Conservation (phyloP, 2,329 filamentous ascomycete genomes). For the Periconia sp. region DNA sequence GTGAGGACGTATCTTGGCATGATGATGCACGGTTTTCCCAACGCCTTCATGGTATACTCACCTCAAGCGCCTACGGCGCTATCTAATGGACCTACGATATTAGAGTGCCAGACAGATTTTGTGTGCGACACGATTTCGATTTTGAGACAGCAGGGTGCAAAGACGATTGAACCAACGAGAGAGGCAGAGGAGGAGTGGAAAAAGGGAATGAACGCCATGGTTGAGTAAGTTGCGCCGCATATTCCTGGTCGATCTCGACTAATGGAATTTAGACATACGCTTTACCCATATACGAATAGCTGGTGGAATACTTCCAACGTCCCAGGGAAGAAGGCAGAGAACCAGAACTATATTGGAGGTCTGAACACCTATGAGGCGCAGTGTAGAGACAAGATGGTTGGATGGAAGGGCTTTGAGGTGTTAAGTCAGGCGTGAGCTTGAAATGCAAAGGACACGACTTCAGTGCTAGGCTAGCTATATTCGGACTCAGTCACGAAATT, state of each 20-base stretch:
- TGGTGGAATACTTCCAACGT: constrained; percentile 53
- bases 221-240: constrained; percentile 7
- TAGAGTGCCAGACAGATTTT: constrained; percentile 50
- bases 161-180: constrained; percentile 43
- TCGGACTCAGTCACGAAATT: too few relatives aligned
- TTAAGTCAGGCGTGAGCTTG: constrained; percentile 1
- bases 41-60: constrained; percentile 49
- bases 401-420: constrained; percentile 34
- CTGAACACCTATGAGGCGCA: constrained; percentile 27
- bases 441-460: too few relatives aligned
- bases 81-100: constrained; percentile 51
- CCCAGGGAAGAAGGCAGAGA: constrained; percentile 50
- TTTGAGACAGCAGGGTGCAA: constrained; percentile 32
- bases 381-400: constrained; percentile 23
- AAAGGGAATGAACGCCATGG: constrained; percentile 39
- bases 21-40: constrained; percentile 45
- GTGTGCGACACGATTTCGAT: constrained; percentile 46
- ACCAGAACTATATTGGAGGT: constrained; percentile 46
- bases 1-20: constrained; percentile 49
- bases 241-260: background rate
- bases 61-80: constrained; percentile 53
- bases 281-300: constrained; percentile 44
- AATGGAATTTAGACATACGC: constrained; percentile 27
- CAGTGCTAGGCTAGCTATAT: too few relatives aligned
- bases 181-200: constrained; percentile 50